phyloP scores from a whole-genome alignment of 2,329 filamentous ascomycete genomes.

The Madurella mycetomatis region DNA sequence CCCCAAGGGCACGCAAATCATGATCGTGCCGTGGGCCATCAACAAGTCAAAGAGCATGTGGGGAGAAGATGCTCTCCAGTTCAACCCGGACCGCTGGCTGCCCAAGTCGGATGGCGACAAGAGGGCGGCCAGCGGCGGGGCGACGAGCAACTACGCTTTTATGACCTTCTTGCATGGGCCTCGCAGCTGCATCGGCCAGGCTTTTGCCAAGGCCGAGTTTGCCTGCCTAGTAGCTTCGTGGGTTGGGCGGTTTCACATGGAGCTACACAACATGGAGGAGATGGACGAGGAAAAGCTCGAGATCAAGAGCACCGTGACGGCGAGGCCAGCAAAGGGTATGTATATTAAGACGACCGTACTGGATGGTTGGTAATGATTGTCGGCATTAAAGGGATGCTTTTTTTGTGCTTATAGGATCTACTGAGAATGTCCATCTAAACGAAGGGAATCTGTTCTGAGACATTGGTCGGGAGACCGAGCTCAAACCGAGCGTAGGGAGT shows the following conservation, averaged over 20 bases:
- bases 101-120: constrained; percentile 36
- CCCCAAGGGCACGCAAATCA: constrained; percentile 65
- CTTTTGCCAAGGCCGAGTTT: constrained; percentile 80
- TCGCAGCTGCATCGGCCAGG: constrained; percentile 76
- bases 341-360: constrained; percentile 62
- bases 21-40: constrained; percentile 61
- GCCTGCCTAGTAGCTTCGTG: constrained; percentile 74
- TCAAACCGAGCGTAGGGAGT: no score
- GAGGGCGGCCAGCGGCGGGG: constrained; percentile 50
- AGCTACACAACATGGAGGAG: constrained; percentile 52
- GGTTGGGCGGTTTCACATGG: constrained; percentile 69
- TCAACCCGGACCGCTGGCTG: constrained; percentile 77
- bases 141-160: constrained; percentile 70
- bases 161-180: constrained; percentile 85
- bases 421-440: no score
- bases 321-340: constrained; percentile 68
- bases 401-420: no score
- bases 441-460: no score
- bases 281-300: constrained; percentile 62
- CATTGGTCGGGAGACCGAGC: no score
- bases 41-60: constrained; percentile 68
- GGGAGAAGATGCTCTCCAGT: constrained; percentile 69
- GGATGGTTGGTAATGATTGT: constrained; percentile 55
- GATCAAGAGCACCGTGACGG: constrained; percentile 67
- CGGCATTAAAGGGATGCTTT: no score